A percentile compares a stretch with the other conserved stretches of the same genome.
These are phyloP conservation scores for Yamadazyma pseudoaaseri DNA, from an alignment of 1,139 yeast species.

Conservation along the genomic window DNA sequence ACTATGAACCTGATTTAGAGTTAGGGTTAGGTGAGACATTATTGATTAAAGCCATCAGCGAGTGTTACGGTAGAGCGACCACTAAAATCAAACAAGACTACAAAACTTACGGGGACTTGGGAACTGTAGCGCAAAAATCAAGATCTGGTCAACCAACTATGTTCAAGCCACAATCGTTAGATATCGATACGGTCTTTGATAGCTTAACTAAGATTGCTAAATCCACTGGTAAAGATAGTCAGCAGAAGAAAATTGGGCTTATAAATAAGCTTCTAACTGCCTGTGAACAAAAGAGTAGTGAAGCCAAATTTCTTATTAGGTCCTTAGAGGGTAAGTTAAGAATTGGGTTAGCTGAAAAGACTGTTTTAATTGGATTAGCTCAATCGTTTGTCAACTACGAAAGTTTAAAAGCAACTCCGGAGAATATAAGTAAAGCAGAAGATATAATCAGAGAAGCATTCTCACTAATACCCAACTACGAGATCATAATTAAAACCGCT, in stretches of 20 bases:
- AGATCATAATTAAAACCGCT: conserved; percentile 65
- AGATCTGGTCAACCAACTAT: conserved; percentile 85
- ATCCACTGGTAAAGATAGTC: conserved; percentile 82
- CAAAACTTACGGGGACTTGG: conserved; percentile 84
- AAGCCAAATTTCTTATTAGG: conserved; percentile 87
- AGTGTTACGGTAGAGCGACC: conserved; percentile 80
- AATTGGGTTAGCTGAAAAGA: conserved; percentile 91
- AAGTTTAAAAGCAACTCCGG: conserved; percentile 32
- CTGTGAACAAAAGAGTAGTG: conserved; percentile 65
- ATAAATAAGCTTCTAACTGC: conserved; percentile 86
- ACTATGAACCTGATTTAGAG: conserved; percentile 86
- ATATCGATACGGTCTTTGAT: conserved; percentile 69
- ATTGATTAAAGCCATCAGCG: conserved; percentile 83
- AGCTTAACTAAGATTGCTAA: conserved; percentile 76
- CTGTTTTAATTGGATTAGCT: conserved; percentile 79
- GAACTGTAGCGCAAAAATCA: conserved; percentile 82
- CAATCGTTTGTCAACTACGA: conserved; percentile 77
- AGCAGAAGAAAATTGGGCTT: conserved; percentile 67
- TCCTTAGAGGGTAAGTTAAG: conserved; percentile 90
- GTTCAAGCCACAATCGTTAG: conserved; percentile 87
- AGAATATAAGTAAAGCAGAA: conserved; percentile 59
- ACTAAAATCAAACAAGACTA: conserved; percentile 73
- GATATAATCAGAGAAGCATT: conserved; percentile 80
- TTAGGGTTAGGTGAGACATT: conserved; percentile 90
- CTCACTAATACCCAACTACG: conserved; percentile 91